Base-by-base conservation (phyloP, 2,329 filamentous ascomycete genomes). In the Coniella lustricola region DNA sequence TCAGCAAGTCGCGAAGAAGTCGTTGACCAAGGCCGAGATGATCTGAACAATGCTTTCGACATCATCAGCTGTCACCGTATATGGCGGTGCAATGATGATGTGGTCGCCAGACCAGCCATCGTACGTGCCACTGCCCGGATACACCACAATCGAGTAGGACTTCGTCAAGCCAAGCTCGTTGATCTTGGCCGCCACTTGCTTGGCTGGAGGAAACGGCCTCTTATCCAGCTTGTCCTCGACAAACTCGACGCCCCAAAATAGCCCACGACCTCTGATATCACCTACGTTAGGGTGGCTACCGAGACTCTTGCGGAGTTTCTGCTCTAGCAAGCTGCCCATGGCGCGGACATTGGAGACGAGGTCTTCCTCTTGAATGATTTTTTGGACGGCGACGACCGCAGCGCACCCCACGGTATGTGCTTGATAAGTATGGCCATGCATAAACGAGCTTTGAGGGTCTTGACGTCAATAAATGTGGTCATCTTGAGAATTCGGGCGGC, bases 51-150 rank as follows among this genome's bases (percentile, higher is more conserved):
- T 75, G 31, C 64, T 61, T 46, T 77, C 69, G 44, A 86, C 67
- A 17, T 85, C 79, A 7, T 69, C 68, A 37, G 65, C 64, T 1
- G 73, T 79, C 18, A 83, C 71, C 38, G 77, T 87, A 64, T 81
- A 88, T 1, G 85, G 74, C 4, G 86, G 86, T 1, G 84, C 77
- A 10, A 90, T 58, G 21, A 90, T 71, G 32, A 88, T 68, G 61
- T 87, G 83, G 58, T 90, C 86, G 9, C 85, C 85, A 1, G 61
- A 60, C 1, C 75, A 70, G 38, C 86, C 73, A 55, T 74, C 81
- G 0, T 70, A 76, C 0, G 79, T 80, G 1, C 84, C 84, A 0
- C 67, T 66, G 0, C 82, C 82, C 1, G 80, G 79, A 59, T 87
- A 88, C 3, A 87, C 59, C 7, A 65, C 63, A n/a, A 75, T 57